phyloP scores from a whole-genome alignment of 805 yeast genomes.

The Lachancea nothofagi region DNA sequence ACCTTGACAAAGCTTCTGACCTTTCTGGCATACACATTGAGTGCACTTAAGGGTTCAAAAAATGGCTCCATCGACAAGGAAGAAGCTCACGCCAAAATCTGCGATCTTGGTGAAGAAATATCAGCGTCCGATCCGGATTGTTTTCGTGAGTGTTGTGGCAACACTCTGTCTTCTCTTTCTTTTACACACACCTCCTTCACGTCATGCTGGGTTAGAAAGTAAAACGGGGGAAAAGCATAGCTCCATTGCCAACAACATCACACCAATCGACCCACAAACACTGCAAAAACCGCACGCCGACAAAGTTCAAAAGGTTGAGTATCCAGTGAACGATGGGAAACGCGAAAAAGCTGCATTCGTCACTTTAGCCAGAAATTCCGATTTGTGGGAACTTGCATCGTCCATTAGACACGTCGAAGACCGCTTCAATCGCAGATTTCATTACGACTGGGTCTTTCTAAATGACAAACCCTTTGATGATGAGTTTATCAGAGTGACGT shows the following conservation, averaged over 20 bases:
- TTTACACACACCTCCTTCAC: conserved; percentile 6
- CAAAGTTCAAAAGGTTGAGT: conserved; percentile 26
- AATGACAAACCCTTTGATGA: conserved; percentile 61
- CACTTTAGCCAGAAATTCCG: conserved; percentile 64
- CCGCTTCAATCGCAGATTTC: conserved; percentile 54
- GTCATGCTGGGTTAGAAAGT: neutral
- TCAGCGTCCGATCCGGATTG: conserved; percentile 23
- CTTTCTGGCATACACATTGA: too few species aligned
- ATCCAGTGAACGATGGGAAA: conserved; percentile 30
- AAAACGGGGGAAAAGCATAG: neutral
- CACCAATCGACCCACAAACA: neutral
- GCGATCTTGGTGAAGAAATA: conserved; percentile 28
- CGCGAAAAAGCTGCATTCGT: conserved; percentile 61
- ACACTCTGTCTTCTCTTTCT: conserved; percentile 17
- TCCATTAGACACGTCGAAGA: conserved; percentile 61
- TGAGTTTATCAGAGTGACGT: conserved; percentile 46
- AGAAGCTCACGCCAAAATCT: conserved; percentile 31
- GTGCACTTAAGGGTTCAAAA: neutral
- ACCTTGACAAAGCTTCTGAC: too few species aligned
- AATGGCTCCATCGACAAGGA: conserved; percentile 19
- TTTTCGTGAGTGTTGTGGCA: conserved; percentile 16
- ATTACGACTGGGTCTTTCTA: conserved; percentile 76
- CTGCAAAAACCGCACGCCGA: conserved; percentile 28
- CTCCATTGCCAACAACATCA: neutral
- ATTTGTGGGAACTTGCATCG: conserved; percentile 49